Evolutionary conservation across 495 filamentous ascomycete species (phyloP), one percentile per base, ranked within the genome.

Genomic region (Penicillium robsamsonii): DNA sequence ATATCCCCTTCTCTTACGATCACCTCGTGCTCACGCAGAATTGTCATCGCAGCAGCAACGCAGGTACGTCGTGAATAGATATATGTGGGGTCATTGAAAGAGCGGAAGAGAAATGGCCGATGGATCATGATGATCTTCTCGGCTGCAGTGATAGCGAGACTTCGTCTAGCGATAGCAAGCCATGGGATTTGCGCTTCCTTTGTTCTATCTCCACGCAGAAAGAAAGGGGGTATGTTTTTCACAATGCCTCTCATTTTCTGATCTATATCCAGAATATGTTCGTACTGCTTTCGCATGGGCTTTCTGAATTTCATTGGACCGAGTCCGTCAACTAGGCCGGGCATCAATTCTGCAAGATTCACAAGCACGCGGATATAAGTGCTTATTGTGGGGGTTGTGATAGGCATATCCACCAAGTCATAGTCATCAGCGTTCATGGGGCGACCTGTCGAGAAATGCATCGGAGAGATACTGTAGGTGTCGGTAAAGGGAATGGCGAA

Each of bases 111-210:
- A 52, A 81, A 79, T 1, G 68, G 68, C 22, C 77, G 70, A 58
- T 81, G 75, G 25, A 81, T 75, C 78, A 79, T 79, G 48, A 81
- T 81, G 38, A 81, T 75, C 47, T 81, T 81, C 53, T 81, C 75
- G 0, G 71, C 71, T n/a, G 71, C 67, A 4, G 74, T 77, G 17
- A 76, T 75, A 1, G 73, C 70, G 4, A 78, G 60, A 48, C 71
- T 68, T 18, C 72, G 65, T n/a, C 75, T 68, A 7, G 76, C 75
- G 22, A 70, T 70, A 2, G 57, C 56, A 17, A 70, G 64, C 70
- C 73, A 78, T 6, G 68, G 67, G 4, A 77, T 69, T 46, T 71
- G 70, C 10, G 62, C 59, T 47, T 72, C 67, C 54, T 68, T 74
- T 0, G 30, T 38, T 9, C 50, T 55, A 20, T 73, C 66, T 0